A percentile compares a stretch with the other conserved stretches of the same genome.
Evolutionary conservation across 192 early-diverging fungal species (phyloP).

Genomic region (Coemansia sp.): DNA sequence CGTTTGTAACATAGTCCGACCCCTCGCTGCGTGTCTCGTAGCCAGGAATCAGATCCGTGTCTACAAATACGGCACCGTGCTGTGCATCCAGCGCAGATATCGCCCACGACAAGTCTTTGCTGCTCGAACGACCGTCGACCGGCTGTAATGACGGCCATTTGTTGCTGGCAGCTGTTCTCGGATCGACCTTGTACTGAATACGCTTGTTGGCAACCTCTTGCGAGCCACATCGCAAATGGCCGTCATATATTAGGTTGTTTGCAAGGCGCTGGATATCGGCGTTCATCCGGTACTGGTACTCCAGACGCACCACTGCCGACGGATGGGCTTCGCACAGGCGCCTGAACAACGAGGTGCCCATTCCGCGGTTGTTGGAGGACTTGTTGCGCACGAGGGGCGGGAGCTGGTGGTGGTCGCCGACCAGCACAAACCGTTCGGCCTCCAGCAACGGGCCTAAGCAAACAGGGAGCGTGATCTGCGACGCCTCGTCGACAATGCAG

Average conservation of each 20-base stretch:
- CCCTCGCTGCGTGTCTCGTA: constrained; percentile 58
- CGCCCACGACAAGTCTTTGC: constrained; percentile 62
- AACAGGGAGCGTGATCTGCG: constrained; percentile 88
- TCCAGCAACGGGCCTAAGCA: constrained; percentile 85
- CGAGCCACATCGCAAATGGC: constrained; percentile 74
- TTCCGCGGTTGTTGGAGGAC: constrained; percentile 32
- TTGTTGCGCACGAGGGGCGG: constrained; percentile 77
- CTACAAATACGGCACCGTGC: constrained; percentile 72
- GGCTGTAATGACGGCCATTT: constrained; percentile 12
- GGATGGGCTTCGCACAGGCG: constrained; percentile 81
- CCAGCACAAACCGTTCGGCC: constrained; percentile 83
- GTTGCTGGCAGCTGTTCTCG: constrained; percentile 6
- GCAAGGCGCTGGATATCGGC: constrained; percentile 82
- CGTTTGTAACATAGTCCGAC: constrained; percentile 67
- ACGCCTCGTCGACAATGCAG: constrained; percentile 96
- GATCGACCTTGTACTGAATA: constrained; percentile 31
- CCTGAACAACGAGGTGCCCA: constrained; percentile 75
- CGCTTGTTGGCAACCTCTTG: constrained; percentile 60
- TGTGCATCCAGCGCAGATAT: constrained; percentile 62
- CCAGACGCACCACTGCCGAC: constrained; percentile 66
- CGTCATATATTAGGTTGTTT: constrained; percentile 81
- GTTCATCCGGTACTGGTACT: constrained; percentile 94
- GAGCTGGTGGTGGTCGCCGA: constrained; percentile 95
- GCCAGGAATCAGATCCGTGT: constrained; percentile 73
- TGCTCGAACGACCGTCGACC: constrained; percentile 3